These are phyloP conservation scores for Drechslerella coelobrocha DNA, from an alignment of 2,329 filamentous ascomycete genomes.

Conservation along the genomic window DNA sequence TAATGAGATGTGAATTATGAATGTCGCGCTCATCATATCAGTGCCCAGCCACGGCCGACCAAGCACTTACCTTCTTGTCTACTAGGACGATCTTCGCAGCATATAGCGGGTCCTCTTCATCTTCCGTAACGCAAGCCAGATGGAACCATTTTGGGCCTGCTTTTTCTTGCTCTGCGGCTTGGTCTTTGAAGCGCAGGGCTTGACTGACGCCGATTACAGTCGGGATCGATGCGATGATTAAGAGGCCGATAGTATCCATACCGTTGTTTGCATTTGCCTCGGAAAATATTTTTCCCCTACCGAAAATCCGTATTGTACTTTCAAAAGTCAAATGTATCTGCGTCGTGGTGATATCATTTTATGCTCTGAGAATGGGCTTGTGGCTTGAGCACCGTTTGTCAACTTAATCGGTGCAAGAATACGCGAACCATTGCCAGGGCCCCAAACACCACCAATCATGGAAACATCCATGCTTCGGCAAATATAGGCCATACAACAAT, in stretches of 20 bases:
- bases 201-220: constrained; percentile 50
- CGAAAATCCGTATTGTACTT: not conserved
- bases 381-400: constrained; percentile 7
- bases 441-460: constrained; percentile 9
- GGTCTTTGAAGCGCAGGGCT: constrained; percentile 42
- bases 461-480: not conserved
- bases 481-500: constrained; percentile 24
- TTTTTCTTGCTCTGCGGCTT: constrained; percentile 46
- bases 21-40: no score
- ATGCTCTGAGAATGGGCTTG: not conserved
- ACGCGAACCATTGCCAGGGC: constrained; percentile 16
- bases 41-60: no score
- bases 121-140: constrained; percentile 22
- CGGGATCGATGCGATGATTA: constrained; percentile 47
- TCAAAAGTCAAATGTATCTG: not conserved
- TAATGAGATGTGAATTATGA: no score
- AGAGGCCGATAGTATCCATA: constrained; percentile 37
- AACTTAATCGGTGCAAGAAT: constrained; percentile 21
- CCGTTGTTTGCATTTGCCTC: not conserved
- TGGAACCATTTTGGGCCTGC: constrained; percentile 47
- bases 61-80: constrained; percentile 41
- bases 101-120: constrained; percentile 25
- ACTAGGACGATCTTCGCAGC: constrained; percentile 33
- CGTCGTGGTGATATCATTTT: constrained; percentile 34
- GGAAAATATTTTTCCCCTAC: not conserved